Conservation (phyloP, 2,329 filamentous ascomycete genomes). For the Chrysoporthe puriensis region DNA sequence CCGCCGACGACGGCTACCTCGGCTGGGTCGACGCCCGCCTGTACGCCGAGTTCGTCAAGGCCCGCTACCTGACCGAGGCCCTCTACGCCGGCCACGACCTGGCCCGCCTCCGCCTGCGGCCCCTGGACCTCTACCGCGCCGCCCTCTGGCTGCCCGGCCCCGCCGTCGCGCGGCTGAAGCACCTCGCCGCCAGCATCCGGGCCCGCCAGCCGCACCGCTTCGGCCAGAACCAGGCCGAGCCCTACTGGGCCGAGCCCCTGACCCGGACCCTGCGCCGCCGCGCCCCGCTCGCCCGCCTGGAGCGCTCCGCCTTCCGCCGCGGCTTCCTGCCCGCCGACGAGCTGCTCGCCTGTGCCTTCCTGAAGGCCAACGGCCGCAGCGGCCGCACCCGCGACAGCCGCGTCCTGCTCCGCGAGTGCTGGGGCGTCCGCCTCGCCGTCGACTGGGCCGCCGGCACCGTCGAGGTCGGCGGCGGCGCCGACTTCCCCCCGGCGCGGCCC, state of each 20-base stretch:
- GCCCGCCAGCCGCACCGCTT: constrained; percentile 32
- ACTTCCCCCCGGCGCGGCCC: constrained; percentile 53
- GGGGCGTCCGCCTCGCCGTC: constrained; percentile 33
- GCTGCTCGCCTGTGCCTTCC: constrained; percentile 43
- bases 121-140: constrained; percentile 43
- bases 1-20: constrained; percentile 26
- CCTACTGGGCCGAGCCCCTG: constrained; percentile 35
- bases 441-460: constrained; percentile 27
- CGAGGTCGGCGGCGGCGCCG: constrained; percentile 40
- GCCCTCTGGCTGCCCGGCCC: constrained; percentile 16
- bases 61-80: constrained; percentile 51
- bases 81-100: constrained; percentile 53
- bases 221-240: constrained; percentile 37
- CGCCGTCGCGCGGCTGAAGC: constrained; percentile 33
- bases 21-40: constrained; percentile 36
- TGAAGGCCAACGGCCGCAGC: constrained; percentile 48
- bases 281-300: constrained; percentile 28
- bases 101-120: constrained; percentile 42
- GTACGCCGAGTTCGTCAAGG: constrained; percentile 52
- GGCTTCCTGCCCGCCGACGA: constrained; percentile 36
- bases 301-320: not conserved
- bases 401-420: constrained; percentile 37
- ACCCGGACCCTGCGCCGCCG: constrained; percentile 36
- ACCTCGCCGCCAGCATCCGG: constrained; percentile 29
- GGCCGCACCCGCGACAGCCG: constrained; percentile 41